phyloP scores from a whole-genome alignment of 2,329 filamentous ascomycete genomes.

The Fusarium penzigii region DNA sequence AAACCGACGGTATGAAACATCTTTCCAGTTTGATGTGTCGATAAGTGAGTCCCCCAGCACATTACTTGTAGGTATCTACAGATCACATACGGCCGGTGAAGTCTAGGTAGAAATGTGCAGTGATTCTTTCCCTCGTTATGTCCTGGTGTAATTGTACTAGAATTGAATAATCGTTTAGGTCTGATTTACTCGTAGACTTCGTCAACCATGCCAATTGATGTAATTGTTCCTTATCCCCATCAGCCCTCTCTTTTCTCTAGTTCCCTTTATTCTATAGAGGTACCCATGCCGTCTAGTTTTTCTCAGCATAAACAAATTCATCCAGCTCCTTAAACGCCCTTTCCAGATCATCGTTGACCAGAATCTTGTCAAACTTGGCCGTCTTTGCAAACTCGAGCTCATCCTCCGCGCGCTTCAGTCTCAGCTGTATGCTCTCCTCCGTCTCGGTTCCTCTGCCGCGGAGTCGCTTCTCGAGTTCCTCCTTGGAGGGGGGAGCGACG shows the following conservation, averaged over 20 bases:
- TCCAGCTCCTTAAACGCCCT: conserved; percentile 55
- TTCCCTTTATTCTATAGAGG: neutral
- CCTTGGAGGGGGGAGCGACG: conserved; percentile 75
- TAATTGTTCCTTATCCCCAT: too few relatives aligned
- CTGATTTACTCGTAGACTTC: too few relatives aligned
- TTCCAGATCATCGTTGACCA: conserved; percentile 47
- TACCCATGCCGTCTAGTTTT: conserved; percentile 6
- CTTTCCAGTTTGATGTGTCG: too few relatives aligned
- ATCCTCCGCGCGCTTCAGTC: conserved; percentile 68
- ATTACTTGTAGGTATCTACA: too few relatives aligned
- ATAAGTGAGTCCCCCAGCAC: too few relatives aligned
- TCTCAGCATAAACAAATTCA: conserved; percentile 43
- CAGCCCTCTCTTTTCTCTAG: neutral
- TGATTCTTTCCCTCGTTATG: too few relatives aligned
- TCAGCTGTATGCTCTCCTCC: conserved; percentile 69
- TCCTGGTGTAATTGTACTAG: too few relatives aligned
- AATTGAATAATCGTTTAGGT: too few relatives aligned
- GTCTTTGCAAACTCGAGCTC: conserved; percentile 74
- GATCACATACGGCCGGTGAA: too few relatives aligned
- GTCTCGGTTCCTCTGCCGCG: conserved; percentile 75
- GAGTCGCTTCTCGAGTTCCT: conserved; percentile 73
- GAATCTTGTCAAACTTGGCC: conserved; percentile 49
- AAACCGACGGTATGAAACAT: too few relatives aligned
- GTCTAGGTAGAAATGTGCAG: too few relatives aligned
- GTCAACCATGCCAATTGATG: too few relatives aligned